Conservation (phyloP, 1,139 yeast genomes). For the Geotrichum macrosporum region DNA sequence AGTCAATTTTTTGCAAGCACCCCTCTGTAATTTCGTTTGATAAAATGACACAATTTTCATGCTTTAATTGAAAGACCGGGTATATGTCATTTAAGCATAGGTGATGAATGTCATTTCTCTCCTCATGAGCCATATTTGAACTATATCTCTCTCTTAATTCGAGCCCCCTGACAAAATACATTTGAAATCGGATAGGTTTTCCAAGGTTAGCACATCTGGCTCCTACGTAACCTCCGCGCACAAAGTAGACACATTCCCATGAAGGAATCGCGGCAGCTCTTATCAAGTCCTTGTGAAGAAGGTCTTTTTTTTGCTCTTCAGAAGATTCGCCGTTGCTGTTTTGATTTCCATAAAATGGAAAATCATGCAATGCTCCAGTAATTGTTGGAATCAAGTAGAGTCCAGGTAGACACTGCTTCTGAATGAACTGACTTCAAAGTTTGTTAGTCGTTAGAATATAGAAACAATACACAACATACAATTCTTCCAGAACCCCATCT, state of each 20-base stretch:
- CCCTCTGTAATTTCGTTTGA: constrained; percentile 14
- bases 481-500: constrained; percentile 13
- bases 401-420: constrained; percentile 18
- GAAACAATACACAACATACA: constrained; percentile 4
- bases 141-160: not conserved
- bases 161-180: constrained; percentile 11
- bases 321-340: not conserved
- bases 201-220: constrained; percentile 16
- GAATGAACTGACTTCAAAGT: constrained; percentile 9
- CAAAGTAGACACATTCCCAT: constrained; percentile 19
- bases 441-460: not conserved
- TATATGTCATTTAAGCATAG: constrained; percentile 14
- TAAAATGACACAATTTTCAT: constrained; percentile 10
- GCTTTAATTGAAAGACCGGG: constrained; percentile 16
- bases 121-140: not conserved
- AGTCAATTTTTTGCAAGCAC: constrained; percentile 12
- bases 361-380: not conserved
- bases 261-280: not conserved
- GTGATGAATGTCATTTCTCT: not conserved
- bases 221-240: constrained; percentile 16
- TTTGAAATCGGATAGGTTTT: constrained; percentile 16
- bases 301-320: not conserved
- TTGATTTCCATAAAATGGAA: not conserved
- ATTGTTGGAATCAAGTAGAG: constrained; percentile 17
- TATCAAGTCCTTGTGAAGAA: constrained; percentile 2